Evolutionary conservation across 129 eudicot species (phyloP).

Genomic region (Flaveria trinervia): DNA sequence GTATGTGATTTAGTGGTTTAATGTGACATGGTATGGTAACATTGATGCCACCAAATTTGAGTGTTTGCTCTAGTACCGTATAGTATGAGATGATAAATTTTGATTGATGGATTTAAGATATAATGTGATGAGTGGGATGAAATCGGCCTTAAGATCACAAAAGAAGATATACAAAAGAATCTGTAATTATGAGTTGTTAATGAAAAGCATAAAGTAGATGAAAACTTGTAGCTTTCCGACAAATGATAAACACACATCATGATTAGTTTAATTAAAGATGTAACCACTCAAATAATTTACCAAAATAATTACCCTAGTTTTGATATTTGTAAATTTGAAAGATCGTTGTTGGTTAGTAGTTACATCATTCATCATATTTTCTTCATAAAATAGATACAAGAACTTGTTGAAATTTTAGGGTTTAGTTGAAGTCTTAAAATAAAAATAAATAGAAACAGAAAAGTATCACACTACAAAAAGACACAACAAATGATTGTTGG

Average conservation of each 20-base stretch:
- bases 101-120: too few relatives aligned
- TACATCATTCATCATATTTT: slow-evolving; percentile 15
- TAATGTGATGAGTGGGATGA: too few relatives aligned
- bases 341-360: slow-evolving; percentile 22
- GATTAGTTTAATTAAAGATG: slow-evolving; percentile 24
- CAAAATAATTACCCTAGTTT: slow-evolving; percentile 3
- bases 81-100: too few relatives aligned
- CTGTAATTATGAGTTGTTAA: slow-evolving; percentile 18
- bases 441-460: too few relatives aligned
- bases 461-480: too few relatives aligned
- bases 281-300: slow-evolving; percentile 22
- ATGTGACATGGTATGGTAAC: too few relatives aligned
- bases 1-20: too few relatives aligned
- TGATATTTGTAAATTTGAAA: neutral
- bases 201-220: slow-evolving; percentile 9
- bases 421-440: neutral
- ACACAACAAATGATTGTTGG: too few relatives aligned
- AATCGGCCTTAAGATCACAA: neutral
- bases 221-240: slow-evolving; percentile 22
- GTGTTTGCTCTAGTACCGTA: too few relatives aligned
- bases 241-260: slow-evolving; percentile 24
- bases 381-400: slow-evolving; percentile 6
- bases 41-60: too few relatives aligned
- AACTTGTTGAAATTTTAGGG: neutral
- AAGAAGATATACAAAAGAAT: neutral